Percentiles rank a stretch among this genome's conserved stretches.
phyloP scores from a whole-genome alignment of 1,284 basidiomycete genomes.

The Cutaneotrichosporon mucoides region DNA sequence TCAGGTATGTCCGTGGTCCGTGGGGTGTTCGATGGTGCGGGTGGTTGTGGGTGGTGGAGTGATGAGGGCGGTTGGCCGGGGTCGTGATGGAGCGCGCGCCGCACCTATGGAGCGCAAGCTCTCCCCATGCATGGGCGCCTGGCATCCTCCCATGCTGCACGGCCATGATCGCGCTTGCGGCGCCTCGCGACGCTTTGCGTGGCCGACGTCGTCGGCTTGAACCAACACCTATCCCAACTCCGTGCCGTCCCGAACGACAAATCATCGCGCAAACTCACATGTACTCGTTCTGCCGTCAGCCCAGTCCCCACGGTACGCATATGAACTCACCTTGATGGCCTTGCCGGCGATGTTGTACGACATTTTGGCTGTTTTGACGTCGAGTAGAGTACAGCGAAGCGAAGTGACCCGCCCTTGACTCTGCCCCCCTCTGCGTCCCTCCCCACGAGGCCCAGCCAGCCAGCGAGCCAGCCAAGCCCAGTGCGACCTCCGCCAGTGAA shows the following conservation, averaged over 20 bases:
- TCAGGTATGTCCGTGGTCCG: neutral
- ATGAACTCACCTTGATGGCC: slow-evolving; percentile 46
- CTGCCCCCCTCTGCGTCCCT: too few relatives aligned
- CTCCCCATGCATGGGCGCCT: too few relatives aligned
- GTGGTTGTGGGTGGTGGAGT: neutral
- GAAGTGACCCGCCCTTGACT: too few relatives aligned
- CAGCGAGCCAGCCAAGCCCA: slow-evolving; percentile 2
- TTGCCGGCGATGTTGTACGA: slow-evolving; percentile 49
- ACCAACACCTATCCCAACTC: too few relatives aligned
- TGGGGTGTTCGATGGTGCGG: neutral
- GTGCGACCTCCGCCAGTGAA: too few relatives aligned
- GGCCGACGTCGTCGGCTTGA: too few relatives aligned
- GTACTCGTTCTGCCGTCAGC: slow-evolving; percentile 40
- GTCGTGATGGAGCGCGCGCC: too few relatives aligned
- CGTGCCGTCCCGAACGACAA: neutral
- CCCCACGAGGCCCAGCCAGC: neutral
- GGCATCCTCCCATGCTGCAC: too few relatives aligned
- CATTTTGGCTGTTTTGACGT: slow-evolving; percentile 33
- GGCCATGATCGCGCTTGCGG: too few relatives aligned
- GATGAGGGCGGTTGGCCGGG: too few relatives aligned
- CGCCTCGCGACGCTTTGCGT: too few relatives aligned
- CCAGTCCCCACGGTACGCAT: neutral
- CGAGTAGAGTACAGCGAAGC: neutral
- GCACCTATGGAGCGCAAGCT: too few relatives aligned
- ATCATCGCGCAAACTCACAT: slow-evolving; percentile 27